These are phyloP conservation scores for Aureobasidium lini DNA, from an alignment of 2,329 filamentous ascomycete genomes.

Conservation along the genomic window DNA sequence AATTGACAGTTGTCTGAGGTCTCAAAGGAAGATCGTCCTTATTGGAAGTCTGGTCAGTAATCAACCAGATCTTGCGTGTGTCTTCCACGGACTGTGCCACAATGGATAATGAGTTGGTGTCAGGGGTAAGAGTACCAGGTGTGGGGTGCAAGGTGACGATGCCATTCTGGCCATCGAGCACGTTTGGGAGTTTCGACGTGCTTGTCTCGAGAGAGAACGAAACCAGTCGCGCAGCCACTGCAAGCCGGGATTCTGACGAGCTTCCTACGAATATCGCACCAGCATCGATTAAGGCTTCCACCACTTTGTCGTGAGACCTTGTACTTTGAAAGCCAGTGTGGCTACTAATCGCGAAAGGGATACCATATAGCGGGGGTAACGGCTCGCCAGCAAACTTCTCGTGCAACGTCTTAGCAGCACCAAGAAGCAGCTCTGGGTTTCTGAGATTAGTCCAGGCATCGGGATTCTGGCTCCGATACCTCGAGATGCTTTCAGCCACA, in stretches of 20 bases:
- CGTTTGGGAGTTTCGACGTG: not conserved
- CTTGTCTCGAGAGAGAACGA: not conserved
- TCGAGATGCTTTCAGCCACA: not conserved
- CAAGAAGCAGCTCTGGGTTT: not conserved
- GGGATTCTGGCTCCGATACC: not conserved
- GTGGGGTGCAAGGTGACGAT: not conserved
- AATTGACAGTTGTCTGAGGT: not conserved
- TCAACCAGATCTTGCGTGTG: not conserved
- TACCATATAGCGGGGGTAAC: slow-evolving; percentile 46
- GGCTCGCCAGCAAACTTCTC: slow-evolving; percentile 20
- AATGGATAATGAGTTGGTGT: not conserved
- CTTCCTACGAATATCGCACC: not conserved
- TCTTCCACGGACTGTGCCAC: not conserved
- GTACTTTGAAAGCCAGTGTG: slow-evolving; percentile 45
- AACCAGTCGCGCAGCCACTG: not conserved
- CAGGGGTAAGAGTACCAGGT: not conserved
- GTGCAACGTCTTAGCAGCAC: not conserved
- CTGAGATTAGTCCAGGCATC: too few species aligned
- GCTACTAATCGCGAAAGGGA: slow-evolving; percentile 53
- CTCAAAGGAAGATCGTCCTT: not conserved
- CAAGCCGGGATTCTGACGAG: too few species aligned
- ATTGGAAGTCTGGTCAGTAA: not conserved
- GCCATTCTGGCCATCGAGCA: too few species aligned
- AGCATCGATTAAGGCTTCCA: not conserved
- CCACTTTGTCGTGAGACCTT: not conserved